Base-by-base conservation (phyloP, 2,329 filamentous ascomycete species). In the Hypoxylon sp. region DNA sequence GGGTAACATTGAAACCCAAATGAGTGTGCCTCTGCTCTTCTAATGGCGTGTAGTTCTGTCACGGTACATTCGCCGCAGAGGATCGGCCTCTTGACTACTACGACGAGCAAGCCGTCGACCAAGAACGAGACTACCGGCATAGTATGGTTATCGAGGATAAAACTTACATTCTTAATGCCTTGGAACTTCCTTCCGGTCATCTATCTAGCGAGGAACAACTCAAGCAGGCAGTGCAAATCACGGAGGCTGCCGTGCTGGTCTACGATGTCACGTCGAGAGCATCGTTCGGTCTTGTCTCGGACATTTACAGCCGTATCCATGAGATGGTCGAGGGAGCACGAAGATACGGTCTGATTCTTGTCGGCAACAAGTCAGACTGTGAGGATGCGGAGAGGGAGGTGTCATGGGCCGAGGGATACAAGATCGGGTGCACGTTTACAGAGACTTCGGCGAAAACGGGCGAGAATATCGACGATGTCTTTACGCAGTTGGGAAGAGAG, bases 211-310 rank as follows among this genome's bases (percentile, higher is more conserved):
- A 75, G 60, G 75, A 77, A 4, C 74, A 77, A 35, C 77, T 83
- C n/a, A 75, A 75, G 37, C 77, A 82, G 40, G 81, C 81, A 1
- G 72, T 82, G 20, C 73, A 74, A 58, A 80, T 82, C 49, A 83
- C 82, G n/a, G 81, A 83, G 44, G 81, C 80, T 3, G 81, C 79
- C 2, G 70, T 82, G 25, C 76, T 79, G 2, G 72, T 69, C 20
- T 75, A 74, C 40, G 73, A 73, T 31, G 73, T 76, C 20, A 66
- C 61, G 40, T 72, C 33, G 76, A 81, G 75, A 31, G 72, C 70
- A 3, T 75, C 75, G 4, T 76, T 76, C 58, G 44, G 10, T 6
- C 8, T 71, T 1, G 31, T 69, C 7, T 69, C 66, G 40, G 61
- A 68, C 13, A 42, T 73, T 0, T 60, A 71, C 35, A 57, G 59